Evolutionary conservation across 2,329 filamentous ascomycete species (phyloP).

Genomic region (Parascedosporium putredinis): DNA sequence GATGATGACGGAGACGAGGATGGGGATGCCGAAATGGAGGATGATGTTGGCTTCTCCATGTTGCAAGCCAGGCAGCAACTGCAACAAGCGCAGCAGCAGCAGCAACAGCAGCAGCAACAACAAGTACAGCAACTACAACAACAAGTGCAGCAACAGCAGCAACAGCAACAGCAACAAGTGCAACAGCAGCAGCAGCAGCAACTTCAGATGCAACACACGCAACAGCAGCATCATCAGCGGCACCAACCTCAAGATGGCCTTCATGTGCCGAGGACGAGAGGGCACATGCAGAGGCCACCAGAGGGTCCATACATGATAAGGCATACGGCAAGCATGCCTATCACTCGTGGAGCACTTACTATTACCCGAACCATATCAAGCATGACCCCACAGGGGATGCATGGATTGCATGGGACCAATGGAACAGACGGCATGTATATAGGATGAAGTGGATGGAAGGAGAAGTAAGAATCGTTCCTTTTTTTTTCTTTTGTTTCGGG

Average conservation of each 20-base stretch:
- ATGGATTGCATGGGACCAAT: constrained; percentile 30
- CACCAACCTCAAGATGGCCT: constrained; percentile 25
- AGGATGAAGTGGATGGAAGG: constrained; percentile 24
- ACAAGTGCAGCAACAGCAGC: constrained; percentile 35
- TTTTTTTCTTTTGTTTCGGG: too few relatives aligned
- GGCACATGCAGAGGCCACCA: constrained; percentile 21
- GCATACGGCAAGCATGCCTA: constrained; percentile 25
- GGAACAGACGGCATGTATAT: constrained; percentile 41
- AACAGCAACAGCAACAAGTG: not conserved
- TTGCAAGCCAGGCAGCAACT: constrained; percentile 1
- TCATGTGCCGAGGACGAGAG: constrained; percentile 32
- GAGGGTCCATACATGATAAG: constrained; percentile 34
- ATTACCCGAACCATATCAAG: constrained; percentile 36
- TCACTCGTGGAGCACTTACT: constrained; percentile 25
- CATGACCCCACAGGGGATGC: constrained; percentile 29
- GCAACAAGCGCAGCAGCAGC: not conserved
- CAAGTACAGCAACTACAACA: constrained; percentile 21
- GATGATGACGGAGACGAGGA: constrained; percentile 22
- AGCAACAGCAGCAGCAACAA: constrained; percentile 14
- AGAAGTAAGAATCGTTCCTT: not conserved
- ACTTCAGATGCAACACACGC: not conserved
- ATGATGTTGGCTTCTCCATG: constrained; percentile 29
- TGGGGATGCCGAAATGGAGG: constrained; percentile 44
- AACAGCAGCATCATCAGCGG: constrained; percentile 3
- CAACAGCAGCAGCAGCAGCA: not conserved